Evolutionary conservation across 768 basidiomycete species (phyloP).

Genomic region (Termitomyces sp.): DNA sequence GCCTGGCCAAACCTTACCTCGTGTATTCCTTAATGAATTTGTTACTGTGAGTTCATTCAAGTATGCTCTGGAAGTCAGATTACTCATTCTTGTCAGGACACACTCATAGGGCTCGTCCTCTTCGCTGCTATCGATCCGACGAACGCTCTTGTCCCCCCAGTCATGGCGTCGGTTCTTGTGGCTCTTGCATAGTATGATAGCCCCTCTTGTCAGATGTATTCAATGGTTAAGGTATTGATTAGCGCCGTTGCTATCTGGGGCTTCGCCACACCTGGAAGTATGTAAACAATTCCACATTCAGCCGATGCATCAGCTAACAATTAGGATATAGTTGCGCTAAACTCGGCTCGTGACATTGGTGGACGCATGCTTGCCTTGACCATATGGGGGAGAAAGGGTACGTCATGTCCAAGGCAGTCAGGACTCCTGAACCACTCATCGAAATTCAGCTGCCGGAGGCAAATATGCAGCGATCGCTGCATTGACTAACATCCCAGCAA

Average conservation of each 20-base stretch:
- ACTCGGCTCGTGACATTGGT: conserved; percentile 70
- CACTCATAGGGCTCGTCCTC: conserved; percentile 46
- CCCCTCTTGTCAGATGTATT: neutral
- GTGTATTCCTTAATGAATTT: conserved; percentile 54
- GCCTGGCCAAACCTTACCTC: conserved; percentile 39
- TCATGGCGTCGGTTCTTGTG: conserved; percentile 47
- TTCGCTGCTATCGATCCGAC: conserved; percentile 57
- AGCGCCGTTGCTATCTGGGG: conserved; percentile 62
- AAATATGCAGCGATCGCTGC: conserved; percentile 60
- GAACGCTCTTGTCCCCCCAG: conserved; percentile 54
- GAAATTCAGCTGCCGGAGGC: conserved; percentile 43
- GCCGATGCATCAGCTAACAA: neutral
- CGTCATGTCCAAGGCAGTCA: conserved; percentile 6
- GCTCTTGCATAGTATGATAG: conserved; percentile 53
- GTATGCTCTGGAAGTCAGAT: neutral
- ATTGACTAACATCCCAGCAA: conserved; percentile 65
- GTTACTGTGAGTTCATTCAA: conserved; percentile 38
- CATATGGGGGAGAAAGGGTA: conserved; percentile 51
- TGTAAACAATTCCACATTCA: conserved; percentile 7
- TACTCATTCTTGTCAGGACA: conserved; percentile 28
- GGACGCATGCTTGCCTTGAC: conserved; percentile 56
- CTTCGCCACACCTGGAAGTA: conserved; percentile 48
- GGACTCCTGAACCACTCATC: neutral
- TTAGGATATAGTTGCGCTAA: conserved; percentile 47
- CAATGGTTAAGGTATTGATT: conserved; percentile 1